Evolutionary conservation across 1,284 basidiomycete genomes (phyloP), one percentile per base, ranked within the genome.

Genomic region (Sanghuangporus baumii): DNA sequence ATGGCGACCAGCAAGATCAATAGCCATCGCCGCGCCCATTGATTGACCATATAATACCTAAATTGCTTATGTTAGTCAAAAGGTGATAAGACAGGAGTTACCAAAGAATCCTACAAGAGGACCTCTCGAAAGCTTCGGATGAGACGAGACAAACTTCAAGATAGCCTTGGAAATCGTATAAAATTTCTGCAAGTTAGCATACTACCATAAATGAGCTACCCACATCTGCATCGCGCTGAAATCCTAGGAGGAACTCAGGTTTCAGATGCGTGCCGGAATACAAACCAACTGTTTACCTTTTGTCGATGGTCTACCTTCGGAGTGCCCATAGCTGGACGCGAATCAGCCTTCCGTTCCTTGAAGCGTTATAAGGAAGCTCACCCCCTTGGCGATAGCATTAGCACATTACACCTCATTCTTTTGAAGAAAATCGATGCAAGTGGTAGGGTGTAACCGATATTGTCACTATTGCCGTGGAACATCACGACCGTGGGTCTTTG

Each of bases 21-120:
- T 75, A 36, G 79, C 77, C 2, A 86, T 81, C 0, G 83, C 83
- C 14, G 83, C 84, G 11, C 85, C 85, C 31, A 87, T 80, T 34
- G 79, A 81, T 70, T 86, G 84, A 0, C 85, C 84, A 66, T 83
- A 87, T 0, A 81, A 67, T 12, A 65, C 59, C 64, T 65, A 51
- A 43, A 3, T 31, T 3, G 50, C 8, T 23, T 38, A 46, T 46
- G 43, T 46, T 6, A 46, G 43, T 18, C 9, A n/a, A n/a, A 16
- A 46, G 7, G 43, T 18, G 20, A 46, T 18, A 46, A 8, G 43
- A 2, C 20, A 46, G 4, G 20, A n/a, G 5, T 31, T n/a, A n/a
- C 2, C 16, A n/a, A 7, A 7, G 7, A 18, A 6, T 20, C 64
- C 50, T 38, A 79, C 69, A 4, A 78, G 70, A 51, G 75, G 75